These are phyloP conservation scores for Podochytrium sp. DNA, from an alignment of 192 early-diverging fungal genomes.

Conservation along the genomic window DNA sequence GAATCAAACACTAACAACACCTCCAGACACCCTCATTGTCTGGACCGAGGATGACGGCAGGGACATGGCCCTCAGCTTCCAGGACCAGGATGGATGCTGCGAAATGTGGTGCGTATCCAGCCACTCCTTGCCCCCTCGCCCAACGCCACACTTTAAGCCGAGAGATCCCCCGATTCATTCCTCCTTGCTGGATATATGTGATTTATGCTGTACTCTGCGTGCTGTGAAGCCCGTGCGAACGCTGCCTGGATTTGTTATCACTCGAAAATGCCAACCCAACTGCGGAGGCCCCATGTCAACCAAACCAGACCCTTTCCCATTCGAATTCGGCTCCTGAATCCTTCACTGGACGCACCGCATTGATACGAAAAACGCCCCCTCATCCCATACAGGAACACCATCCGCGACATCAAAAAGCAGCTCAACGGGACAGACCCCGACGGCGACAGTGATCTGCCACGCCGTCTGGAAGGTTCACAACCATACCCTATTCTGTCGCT, in stretches of 20 bases:
- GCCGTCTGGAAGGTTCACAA: not conserved
- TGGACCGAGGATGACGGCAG: conserved; percentile 79
- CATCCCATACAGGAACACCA: conserved; percentile 20
- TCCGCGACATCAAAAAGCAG: conserved; percentile 21
- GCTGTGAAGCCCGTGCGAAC: too few species aligned
- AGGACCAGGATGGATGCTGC: conserved; percentile 83
- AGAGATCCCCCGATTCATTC: not conserved
- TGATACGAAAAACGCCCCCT: too few species aligned
- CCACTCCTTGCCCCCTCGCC: not conserved
- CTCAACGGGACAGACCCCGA: not conserved
- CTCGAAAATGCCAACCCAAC: too few species aligned
- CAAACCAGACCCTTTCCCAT: too few species aligned
- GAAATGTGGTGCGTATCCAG: conserved; percentile 73
- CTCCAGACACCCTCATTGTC: conserved; percentile 78
- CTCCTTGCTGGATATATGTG: too few species aligned
- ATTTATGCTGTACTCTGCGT: too few species aligned
- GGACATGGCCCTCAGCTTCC: conserved; percentile 93
- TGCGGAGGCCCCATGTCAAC: too few species aligned
- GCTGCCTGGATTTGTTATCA: too few species aligned
- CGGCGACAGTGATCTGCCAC: conserved; percentile 8
- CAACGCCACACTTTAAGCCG: not conserved
- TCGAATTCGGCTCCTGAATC: too few species aligned
- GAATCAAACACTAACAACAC: not conserved
- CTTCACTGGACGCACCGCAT: too few species aligned
- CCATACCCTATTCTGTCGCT: not conserved